phyloP scores from a whole-genome alignment of 495 filamentous ascomycete genomes.

The Hypoxylon subgilvum region DNA sequence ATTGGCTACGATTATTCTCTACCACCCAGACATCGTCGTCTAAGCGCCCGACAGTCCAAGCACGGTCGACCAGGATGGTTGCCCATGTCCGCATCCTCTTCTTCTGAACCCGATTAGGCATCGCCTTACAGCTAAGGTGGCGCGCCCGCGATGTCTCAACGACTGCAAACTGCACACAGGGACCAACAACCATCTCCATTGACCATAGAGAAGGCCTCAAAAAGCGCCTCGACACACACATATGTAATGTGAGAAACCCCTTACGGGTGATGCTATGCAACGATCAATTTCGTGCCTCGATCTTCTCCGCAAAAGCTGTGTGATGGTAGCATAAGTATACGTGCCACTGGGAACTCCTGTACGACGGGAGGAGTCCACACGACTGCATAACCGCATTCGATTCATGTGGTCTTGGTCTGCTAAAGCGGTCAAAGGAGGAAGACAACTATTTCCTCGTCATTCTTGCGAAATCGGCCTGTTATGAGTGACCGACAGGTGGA shows the following conservation, averaged over 20 bases:
- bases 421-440: conserved; percentile 37
- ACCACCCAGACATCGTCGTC: conserved; percentile 31
- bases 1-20: conserved; percentile 27
- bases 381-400: conserved; percentile 27
- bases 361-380: conserved; percentile 24
- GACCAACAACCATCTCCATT: conserved; percentile 23
- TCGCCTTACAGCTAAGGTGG: conserved; percentile 32
- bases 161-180: conserved; percentile 28
- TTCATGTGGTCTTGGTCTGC: conserved; percentile 16
- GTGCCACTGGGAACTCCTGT: conserved; percentile 24
- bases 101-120: conserved; percentile 33
- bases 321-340: conserved; percentile 25
- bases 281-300: conserved; percentile 34
- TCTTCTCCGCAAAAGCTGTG: conserved; percentile 39
- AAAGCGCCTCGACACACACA: conserved; percentile 21
- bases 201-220: conserved; percentile 14
- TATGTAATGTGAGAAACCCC: conserved; percentile 22
- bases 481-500: too few species aligned
- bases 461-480: conserved; percentile 28
- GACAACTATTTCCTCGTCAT: conserved; percentile 13
- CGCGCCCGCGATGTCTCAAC: conserved; percentile 18
- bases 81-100: conserved; percentile 22
- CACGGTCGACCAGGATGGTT: conserved; percentile 23
- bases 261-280: conserved; percentile 30
- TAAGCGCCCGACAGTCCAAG: conserved; percentile 43